phyloP scores from a whole-genome alignment of 768 basidiomycete species.

The Butyriboletus loyo region DNA sequence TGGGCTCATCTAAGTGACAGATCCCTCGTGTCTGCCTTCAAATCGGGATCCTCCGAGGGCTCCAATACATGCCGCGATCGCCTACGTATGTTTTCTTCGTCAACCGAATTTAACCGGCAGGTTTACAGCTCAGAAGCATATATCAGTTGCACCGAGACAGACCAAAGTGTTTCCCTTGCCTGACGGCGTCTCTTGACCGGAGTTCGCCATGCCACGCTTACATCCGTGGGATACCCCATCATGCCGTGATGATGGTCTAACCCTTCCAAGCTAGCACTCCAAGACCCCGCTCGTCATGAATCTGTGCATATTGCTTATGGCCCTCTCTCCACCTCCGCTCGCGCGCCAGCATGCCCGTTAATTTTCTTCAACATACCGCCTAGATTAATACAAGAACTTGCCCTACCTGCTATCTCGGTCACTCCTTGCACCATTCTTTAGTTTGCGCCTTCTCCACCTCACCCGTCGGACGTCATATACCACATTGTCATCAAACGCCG shows the following conservation, averaged over 20 bases:
- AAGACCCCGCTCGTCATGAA: constrained; percentile 28
- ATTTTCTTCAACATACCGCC: constrained; percentile 32
- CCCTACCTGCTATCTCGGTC: constrained; percentile 30
- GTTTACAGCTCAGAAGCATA: constrained; percentile 4
- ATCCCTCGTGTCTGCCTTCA: no score
- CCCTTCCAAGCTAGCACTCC: constrained; percentile 23
- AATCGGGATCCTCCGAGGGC: constrained; percentile 25
- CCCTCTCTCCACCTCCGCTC: constrained; percentile 13
- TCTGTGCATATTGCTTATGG: constrained; percentile 23
- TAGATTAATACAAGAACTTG: constrained; percentile 36
- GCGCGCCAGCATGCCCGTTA: constrained; percentile 30
- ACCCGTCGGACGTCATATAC: constrained; percentile 34
- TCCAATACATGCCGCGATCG: constrained; percentile 19
- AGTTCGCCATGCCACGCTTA: constrained; percentile 12
- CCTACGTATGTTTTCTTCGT: constrained; percentile 12
- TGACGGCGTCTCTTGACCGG: constrained; percentile 21
- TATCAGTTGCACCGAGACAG: neutral
- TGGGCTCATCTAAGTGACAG: constrained; percentile 14
- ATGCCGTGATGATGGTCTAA: constrained; percentile 31
- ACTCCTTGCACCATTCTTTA: constrained; percentile 34
- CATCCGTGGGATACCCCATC: constrained; percentile 25
- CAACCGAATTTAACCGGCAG: constrained; percentile 16
- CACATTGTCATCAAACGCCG: constrained; percentile 20
- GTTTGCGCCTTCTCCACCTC: constrained; percentile 31
- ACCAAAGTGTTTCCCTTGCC: neutral